Evolutionary conservation across 2,329 filamentous ascomycete genomes (phyloP), one percentile per base, ranked within the genome.

Genomic region (Pyrenophora graminea): DNA sequence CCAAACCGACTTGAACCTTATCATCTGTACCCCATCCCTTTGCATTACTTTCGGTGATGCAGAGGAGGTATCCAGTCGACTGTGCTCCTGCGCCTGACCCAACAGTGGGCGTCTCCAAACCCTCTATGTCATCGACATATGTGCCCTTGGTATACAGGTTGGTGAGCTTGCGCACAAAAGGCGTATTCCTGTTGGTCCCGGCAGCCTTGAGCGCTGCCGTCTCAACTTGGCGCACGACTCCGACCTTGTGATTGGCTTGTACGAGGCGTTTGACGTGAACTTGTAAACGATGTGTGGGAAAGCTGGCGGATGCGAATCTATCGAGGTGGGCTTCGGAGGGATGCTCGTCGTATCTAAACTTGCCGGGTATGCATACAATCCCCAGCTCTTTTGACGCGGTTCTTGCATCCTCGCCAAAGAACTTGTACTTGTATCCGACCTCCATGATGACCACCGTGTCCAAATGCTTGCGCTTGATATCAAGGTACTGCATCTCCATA

Each of bases 61-160:
- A 97, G 2, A 99, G 83, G 15, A 99, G 78, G 68, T 97, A 96
- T n/a, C 94, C 94, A 2, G 86, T 89, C 19, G 85, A 80, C 59
- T 71, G 70, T 3, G 84, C 80, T 17, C 80, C 79, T 0, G 85
- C 81, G 1, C 82, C 79, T 33, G 82, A 79, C 56, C 77, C 60
- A 65, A 78, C 66, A 48, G 76, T 63, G 8, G 59, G 48, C 2
- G 60, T 52, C 45, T 89, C 88, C 4, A 96, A 74, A 21, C 90
- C 90, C 56, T 94, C 93, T 8, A 90, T 82, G 70, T 99, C 94
- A 67, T 97, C 94, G 49, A 99, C 88, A 64, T 97, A 99, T 2
- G 94, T 99, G 37, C 92, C 94, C 73, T 97, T 99, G 7, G 94
- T 99, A 75, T 99, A 99, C 6, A 99, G 81, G 67, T 96, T 97